Evolutionary conservation across 148 eudicot species (phyloP).

Genomic region (Chenopodium formosanum): DNA sequence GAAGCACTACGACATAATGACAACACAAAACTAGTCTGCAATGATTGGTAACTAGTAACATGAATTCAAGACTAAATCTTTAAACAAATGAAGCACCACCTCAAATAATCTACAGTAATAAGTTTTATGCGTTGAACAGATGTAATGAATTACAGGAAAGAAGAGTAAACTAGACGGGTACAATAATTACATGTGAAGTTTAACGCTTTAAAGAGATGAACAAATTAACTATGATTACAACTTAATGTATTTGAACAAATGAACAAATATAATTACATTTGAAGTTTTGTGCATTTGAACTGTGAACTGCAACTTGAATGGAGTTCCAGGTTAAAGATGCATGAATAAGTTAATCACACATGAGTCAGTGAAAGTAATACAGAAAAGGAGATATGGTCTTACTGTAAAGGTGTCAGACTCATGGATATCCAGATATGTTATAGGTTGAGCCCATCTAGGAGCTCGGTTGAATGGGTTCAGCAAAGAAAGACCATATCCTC

Average conservation of each 20-base stretch:
- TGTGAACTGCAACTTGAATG: neutral
- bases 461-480: slow-evolving; percentile 56
- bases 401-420: slow-evolving; percentile 79
- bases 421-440: slow-evolving; percentile 76
- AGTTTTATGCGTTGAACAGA: too few species aligned
- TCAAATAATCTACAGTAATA: neutral
- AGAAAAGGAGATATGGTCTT: slow-evolving; percentile 18
- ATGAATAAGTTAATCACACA: neutral
- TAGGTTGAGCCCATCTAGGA: slow-evolving; percentile 89
- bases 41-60: neutral
- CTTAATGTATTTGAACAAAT: too few species aligned
- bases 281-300: neutral
- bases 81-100: neutral
- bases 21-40: neutral
- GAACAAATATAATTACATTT: neutral
- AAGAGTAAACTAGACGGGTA: neutral
- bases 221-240: neutral
- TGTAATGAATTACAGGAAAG: neutral
- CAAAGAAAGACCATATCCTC: slow-evolving; percentile 77
- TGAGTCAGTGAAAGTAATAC: neutral
- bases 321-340: neutral
- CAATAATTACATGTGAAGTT: neutral
- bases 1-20: neutral
- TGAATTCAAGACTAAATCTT: neutral
- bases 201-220: neutral